Conservation (phyloP, 441 rosid species). For the Pelargonium citronellum region DNA sequence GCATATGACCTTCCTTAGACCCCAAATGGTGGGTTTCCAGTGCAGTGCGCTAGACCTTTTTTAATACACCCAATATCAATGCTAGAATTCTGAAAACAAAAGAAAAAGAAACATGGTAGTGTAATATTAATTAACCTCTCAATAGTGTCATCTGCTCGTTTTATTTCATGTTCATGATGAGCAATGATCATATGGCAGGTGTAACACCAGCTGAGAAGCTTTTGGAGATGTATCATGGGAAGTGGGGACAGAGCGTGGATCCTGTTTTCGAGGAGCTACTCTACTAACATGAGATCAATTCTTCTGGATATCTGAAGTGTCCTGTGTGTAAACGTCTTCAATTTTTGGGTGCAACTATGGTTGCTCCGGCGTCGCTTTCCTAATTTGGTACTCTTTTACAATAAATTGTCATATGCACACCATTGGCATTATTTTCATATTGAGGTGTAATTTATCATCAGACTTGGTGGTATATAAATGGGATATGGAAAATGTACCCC, state of each 20-base stretch:
- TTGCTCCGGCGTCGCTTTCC: constrained; percentile 11
- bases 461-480: background rate
- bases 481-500: background rate
- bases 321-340: constrained; percentile 9
- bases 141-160: too few relatives aligned
- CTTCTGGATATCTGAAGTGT: background rate
- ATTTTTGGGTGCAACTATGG: constrained; percentile 17
- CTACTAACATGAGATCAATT: constrained; percentile 34
- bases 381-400: background rate
- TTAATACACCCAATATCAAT: background rate
- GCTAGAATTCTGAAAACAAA: background rate
- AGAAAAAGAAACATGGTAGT: background rate
- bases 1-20: too few relatives aligned
- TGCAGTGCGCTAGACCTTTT: too few relatives aligned
- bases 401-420: constrained; percentile 18
- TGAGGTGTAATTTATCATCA: background rate
- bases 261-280: constrained; percentile 86
- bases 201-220: constrained; percentile 93
- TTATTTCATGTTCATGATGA: background rate
- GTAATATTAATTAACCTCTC: background rate
- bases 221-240: constrained; percentile 72
- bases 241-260: constrained; percentile 82
- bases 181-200: constrained; percentile 39
- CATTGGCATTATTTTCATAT: background rate
- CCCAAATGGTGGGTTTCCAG: too few relatives aligned